Conservation (phyloP, 305 asterid genomes). For the Fraxinus paxiana region DNA sequence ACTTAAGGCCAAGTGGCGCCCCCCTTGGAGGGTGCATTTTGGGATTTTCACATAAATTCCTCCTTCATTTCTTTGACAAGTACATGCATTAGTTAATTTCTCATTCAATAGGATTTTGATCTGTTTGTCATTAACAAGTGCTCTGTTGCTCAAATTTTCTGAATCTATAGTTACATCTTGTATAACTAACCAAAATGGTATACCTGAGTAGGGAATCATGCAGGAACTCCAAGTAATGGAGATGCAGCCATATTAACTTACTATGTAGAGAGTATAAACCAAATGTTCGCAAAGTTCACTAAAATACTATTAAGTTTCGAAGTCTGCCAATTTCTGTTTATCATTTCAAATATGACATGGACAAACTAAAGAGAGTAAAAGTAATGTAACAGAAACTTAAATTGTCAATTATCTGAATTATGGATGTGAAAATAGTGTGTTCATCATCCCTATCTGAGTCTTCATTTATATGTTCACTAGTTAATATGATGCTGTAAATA, state of each 20-base stretch:
- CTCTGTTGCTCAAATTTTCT: conserved; percentile 6
- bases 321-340: background rate
- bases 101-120: background rate
- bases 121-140: background rate
- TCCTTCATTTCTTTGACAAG: background rate
- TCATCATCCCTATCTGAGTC: background rate
- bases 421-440: background rate
- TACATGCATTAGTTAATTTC: background rate
- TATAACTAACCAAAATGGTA: background rate
- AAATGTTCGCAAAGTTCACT: background rate
- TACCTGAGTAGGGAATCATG: background rate
- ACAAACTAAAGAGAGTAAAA: background rate
- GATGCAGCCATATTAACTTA: background rate
- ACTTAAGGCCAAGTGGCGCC: no score
- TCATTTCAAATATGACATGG: background rate
- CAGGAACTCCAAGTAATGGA: background rate
- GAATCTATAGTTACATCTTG: background rate
- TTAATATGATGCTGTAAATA: background rate
- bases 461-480: background rate
- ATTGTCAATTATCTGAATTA: background rate
- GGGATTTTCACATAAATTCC: background rate
- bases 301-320: background rate
- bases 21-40: no score
- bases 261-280: background rate
- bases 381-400: background rate